These are phyloP conservation scores for Candida cerambycidarum DNA, from an alignment of 805 yeast species.

Conservation along the genomic window DNA sequence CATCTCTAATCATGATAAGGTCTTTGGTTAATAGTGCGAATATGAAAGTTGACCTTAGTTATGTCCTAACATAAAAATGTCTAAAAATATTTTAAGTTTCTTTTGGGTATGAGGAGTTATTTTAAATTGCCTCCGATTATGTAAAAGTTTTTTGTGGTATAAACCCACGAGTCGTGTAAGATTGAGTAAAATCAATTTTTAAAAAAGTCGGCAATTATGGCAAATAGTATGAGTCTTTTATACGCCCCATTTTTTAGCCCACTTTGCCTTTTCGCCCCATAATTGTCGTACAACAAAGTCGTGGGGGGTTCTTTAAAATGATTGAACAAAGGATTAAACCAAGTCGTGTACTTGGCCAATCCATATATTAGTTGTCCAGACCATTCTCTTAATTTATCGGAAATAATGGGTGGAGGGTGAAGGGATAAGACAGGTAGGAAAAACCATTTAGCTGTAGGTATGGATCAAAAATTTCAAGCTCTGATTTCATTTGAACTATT, in stretches of 20 bases:
- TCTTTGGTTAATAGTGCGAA: constrained; percentile 1
- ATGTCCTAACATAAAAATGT: too few relatives aligned
- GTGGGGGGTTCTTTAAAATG: too few relatives aligned
- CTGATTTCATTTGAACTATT: too few relatives aligned
- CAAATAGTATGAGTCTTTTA: not conserved
- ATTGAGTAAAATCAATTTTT: not conserved
- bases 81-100: not conserved
- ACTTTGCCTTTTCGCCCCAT: not conserved
- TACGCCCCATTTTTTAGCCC: not conserved
- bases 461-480: too few relatives aligned
- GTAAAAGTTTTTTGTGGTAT: not conserved
- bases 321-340: too few relatives aligned
- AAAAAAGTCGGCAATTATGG: not conserved
- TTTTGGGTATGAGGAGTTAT: not conserved
- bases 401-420: too few relatives aligned
- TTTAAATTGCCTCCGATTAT: not conserved
- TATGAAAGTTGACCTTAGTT: not conserved
- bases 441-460: too few relatives aligned
- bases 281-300: not conserved
- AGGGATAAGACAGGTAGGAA: too few relatives aligned
- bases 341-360: too few relatives aligned
- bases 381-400: too few relatives aligned
- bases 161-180: not conserved
- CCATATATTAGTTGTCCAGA: too few relatives aligned
- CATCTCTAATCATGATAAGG: too few relatives aligned